Evolutionary conservation across 768 basidiomycete genomes (phyloP).

Genomic region (Lentinus tigrinus): DNA sequence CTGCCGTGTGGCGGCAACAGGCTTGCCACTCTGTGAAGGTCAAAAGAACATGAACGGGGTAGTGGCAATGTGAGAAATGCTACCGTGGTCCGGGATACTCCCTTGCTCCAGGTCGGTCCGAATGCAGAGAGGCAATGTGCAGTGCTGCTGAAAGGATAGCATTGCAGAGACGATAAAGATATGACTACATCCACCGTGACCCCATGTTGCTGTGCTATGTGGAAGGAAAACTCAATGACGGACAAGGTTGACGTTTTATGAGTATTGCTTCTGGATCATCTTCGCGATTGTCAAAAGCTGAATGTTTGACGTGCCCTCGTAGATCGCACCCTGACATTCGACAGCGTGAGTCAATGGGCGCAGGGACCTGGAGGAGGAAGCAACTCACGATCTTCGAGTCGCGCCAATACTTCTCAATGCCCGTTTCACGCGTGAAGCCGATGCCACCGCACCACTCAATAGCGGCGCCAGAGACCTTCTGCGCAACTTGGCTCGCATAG

Average conservation of each 20-base stretch:
- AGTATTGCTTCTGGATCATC: slow-evolving; percentile 83
- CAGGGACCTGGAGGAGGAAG: background rate
- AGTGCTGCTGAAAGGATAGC: too few species aligned
- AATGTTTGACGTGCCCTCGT: slow-evolving; percentile 97
- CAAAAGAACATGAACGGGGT: background rate
- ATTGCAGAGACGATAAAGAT: too few species aligned
- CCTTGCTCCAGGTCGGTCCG: too few species aligned
- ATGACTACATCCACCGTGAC: background rate
- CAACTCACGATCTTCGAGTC: slow-evolving; percentile 90
- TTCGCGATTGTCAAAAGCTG: slow-evolving; percentile 96
- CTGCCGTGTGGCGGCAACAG: background rate
- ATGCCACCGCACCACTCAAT: slow-evolving; percentile 97
- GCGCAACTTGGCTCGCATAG: slow-evolving; percentile 85
- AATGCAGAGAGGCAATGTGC: too few species aligned
- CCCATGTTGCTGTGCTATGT: too few species aligned
- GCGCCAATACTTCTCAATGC: slow-evolving; percentile 95
- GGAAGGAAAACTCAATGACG: background rate
- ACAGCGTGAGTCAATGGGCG: slow-evolving; percentile 6
- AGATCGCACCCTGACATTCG: slow-evolving; percentile 71
- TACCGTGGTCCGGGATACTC: too few species aligned
- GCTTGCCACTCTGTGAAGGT: background rate
- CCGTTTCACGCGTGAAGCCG: slow-evolving; percentile 91
- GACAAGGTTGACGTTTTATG: slow-evolving; percentile 44
- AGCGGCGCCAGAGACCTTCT: slow-evolving; percentile 81
- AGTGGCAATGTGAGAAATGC: background rate